Base-by-base conservation (phyloP, 192 early-diverging fungal genomes). In the Coemansia sp. region DNA sequence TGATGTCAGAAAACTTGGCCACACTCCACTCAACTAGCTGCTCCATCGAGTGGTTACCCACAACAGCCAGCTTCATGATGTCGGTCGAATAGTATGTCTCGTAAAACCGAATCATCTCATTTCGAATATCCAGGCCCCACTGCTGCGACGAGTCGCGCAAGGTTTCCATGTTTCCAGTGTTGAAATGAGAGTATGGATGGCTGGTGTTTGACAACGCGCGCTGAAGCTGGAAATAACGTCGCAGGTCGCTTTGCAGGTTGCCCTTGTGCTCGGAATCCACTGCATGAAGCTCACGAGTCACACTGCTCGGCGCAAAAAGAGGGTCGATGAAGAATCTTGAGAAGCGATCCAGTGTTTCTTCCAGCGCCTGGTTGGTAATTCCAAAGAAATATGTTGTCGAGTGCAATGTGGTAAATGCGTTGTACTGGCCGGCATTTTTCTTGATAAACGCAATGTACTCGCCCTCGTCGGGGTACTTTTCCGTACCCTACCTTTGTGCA, bases 181-280 rank as follows among this genome's bases (percentile, higher is more conserved):
- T n/a, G 15, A 19, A 19, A 7, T 49, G 8, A 7, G 15, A 49
- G 47, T 17, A 49, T 49, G 92, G 90, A 56, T 96, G 93, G 22
- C 72, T 52, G 0, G 87, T 86, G 62, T 88, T 86, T 15, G 49
- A 23, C n/a, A 73, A 23, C 5, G 41, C 23, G 17, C 50, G n/a
- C 5, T 19, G 0, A 9, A 67, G n/a, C 6, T 58, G 23, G 12
- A 8, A 7, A 75, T 19, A 5, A 12, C 62, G 37, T 32, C 39
- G 47, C 56, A 0, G 1, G 1, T 94, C 92, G 15, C 70, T 72
- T 62, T 93, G 93, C 17, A 92, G 45, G 65, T 93, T 90, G 56
- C 90, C 89, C 58, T 93, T 93, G 79, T 91, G 89, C 62, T 98
- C 96, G 1, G 94, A 95, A 72, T 98, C 93, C 9, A 98, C 93